These are phyloP conservation scores for Paulownia fortunei DNA, from an alignment of 257 asterid species.

Conservation along the genomic window DNA sequence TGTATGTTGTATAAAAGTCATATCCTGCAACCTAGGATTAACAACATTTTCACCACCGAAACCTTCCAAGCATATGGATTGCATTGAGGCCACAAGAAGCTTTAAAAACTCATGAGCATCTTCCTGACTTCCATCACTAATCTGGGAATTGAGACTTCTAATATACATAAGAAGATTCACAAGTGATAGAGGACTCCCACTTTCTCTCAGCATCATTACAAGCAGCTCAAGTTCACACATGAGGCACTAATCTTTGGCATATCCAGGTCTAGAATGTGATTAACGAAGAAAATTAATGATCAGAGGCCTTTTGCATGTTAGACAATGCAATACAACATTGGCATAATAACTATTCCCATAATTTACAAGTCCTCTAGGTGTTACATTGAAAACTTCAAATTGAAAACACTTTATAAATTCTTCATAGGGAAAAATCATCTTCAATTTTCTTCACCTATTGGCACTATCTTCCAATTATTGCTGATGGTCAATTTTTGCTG, in stretches of 20 bases:
- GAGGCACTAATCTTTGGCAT: constrained; percentile 83
- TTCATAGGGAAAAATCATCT: constrained; percentile 91
- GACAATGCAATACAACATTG: constrained; percentile 90
- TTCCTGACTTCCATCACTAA: constrained; percentile 92
- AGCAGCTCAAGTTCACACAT: constrained; percentile 89
- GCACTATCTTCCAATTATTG: constrained; percentile 44
- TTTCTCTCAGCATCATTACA: constrained; percentile 58
- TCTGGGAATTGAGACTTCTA: constrained; percentile 74
- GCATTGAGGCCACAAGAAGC: constrained; percentile 92
- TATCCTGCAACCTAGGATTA: constrained; percentile 75
- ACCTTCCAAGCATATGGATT: constrained; percentile 80
- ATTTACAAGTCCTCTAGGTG: constrained; percentile 80
- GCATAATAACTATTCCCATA: constrained; percentile 95
- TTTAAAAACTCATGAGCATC: constrained; percentile 95
- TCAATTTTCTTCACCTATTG: constrained; percentile 54
- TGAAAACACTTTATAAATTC: constrained; percentile 80
- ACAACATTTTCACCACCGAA: constrained; percentile 78
- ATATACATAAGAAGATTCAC: constrained; percentile 69
- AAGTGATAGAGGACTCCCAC: constrained; percentile 75
- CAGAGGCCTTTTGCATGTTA: constrained; percentile 83
- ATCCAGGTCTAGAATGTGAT: constrained; percentile 82
- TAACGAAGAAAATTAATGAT: constrained; percentile 67
- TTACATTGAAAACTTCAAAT: constrained; percentile 53
- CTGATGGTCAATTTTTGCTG: constrained; percentile 50
- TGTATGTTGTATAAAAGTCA: constrained; percentile 78